These are phyloP conservation scores for Glycyrrhiza uralensis DNA, from an alignment of 306 rosid species.

Conservation along the genomic window DNA sequence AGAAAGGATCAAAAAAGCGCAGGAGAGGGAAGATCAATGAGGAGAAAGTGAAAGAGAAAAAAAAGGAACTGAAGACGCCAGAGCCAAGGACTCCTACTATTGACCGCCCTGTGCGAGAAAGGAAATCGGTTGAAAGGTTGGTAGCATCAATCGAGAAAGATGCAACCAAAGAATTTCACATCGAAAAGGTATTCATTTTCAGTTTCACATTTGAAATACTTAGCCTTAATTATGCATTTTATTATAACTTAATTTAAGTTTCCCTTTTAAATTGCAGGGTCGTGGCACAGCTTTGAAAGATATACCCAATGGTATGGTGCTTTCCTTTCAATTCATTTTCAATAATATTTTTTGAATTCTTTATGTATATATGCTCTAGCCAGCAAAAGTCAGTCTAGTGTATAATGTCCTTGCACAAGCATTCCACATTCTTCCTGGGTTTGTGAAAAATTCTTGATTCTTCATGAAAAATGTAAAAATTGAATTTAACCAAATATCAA, in stretches of 20 bases:
- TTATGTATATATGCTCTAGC: background rate
- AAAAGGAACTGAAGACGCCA: conserved; percentile 38
- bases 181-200: conserved; percentile 64
- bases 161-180: conserved; percentile 67
- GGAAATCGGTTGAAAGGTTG: conserved; percentile 95
- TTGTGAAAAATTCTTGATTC: background rate
- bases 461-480: background rate
- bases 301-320: conserved; percentile 82
- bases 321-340: conserved; percentile 2
- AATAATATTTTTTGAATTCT: background rate
- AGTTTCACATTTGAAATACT: background rate
- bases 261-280: conserved; percentile 64
- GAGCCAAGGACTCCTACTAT: conserved; percentile 74
- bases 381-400: background rate
- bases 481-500: background rate
- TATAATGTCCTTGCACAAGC: background rate
- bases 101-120: conserved; percentile 94
- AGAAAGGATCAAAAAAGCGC: conserved; percentile 49
- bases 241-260: conserved; percentile 3
- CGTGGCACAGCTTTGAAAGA: conserved; percentile 84
- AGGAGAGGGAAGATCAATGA: conserved; percentile 36
- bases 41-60: conserved; percentile 49
- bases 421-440: background rate
- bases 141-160: conserved; percentile 81
- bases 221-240: conserved; percentile 6